phyloP scores from a whole-genome alignment of 2,329 filamentous ascomycete species.

The Colletotrichum lupini region DNA sequence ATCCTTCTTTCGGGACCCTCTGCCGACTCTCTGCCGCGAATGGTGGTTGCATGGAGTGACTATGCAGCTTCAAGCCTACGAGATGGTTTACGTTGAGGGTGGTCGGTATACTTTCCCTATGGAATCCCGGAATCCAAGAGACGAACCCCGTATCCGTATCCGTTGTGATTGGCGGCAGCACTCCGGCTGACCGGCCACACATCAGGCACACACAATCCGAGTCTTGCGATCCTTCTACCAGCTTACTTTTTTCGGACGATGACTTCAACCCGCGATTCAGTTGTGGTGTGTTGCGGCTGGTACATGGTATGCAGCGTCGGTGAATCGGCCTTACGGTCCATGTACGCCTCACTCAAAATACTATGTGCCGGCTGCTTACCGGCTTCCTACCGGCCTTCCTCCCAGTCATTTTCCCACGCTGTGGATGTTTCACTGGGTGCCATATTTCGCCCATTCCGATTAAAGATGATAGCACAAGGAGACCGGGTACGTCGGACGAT shows the following conservation, averaged over 20 bases:
- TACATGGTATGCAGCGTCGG: not conserved
- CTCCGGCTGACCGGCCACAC: not conserved
- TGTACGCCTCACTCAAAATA: not conserved
- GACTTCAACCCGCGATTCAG: conserved; percentile 7
- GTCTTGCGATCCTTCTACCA: not conserved
- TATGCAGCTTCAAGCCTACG: not conserved
- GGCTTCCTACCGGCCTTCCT: not conserved
- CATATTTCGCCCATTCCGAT: not conserved
- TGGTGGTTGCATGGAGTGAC: not conserved
- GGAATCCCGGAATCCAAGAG: conserved; percentile 7
- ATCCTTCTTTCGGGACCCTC: not conserved
- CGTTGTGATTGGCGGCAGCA: not conserved
- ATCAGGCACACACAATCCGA: not conserved
- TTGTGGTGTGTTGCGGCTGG: not conserved
- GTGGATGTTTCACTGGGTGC: conserved; percentile 1
- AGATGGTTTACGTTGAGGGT: not conserved
- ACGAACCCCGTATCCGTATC: conserved; percentile 36
- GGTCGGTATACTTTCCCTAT: conserved; percentile 9
- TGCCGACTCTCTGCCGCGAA: not conserved
- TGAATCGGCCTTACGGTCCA: not conserved
- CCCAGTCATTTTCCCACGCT: not conserved
- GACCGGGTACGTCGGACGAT: conserved; percentile 25
- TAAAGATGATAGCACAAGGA: not conserved
- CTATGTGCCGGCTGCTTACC: not conserved
- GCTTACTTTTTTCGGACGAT: conserved; percentile 1